phyloP scores from a whole-genome alignment of 768 basidiomycete genomes.

The Phylloporus scabripes region DNA sequence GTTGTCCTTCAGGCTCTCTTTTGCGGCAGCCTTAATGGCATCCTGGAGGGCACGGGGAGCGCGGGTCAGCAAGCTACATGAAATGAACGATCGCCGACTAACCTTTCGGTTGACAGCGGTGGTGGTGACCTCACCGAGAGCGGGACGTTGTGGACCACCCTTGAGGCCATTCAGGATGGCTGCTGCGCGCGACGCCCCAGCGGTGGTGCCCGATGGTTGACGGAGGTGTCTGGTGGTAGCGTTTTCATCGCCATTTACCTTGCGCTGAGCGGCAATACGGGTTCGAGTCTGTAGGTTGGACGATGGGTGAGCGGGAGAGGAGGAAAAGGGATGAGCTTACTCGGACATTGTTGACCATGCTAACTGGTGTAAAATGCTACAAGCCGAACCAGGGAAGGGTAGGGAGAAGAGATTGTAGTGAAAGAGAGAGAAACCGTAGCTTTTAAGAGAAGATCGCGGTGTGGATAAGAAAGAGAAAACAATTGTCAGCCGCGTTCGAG shows the following conservation, averaged over 20 bases:
- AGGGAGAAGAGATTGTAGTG: slow-evolving; percentile 27
- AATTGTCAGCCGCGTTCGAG: slow-evolving; percentile 34
- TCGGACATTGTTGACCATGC: slow-evolving; percentile 58
- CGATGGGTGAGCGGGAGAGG: slow-evolving; percentile 2
- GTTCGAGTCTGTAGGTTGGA: slow-evolving; percentile 61
- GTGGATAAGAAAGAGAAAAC: slow-evolving; percentile 21
- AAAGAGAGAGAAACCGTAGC: slow-evolving; percentile 29
- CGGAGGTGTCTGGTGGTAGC: slow-evolving; percentile 63
- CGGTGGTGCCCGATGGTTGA: slow-evolving; percentile 48
- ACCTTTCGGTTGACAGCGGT: slow-evolving; percentile 76
- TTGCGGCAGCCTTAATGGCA: slow-evolving; percentile 46
- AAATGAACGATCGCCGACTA: slow-evolving; percentile 19
- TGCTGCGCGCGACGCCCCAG: slow-evolving; percentile 47
- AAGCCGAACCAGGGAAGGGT: slow-evolving; percentile 1
- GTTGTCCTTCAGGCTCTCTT: slow-evolving; percentile 52
- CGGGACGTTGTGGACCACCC: slow-evolving; percentile 58
- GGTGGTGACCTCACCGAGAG: slow-evolving; percentile 76
- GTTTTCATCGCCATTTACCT: slow-evolving; percentile 72
- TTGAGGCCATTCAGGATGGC: slow-evolving; percentile 42
- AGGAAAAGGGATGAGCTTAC: slow-evolving; percentile 34
- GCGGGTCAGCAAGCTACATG: slow-evolving; percentile 1
- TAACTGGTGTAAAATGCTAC: slow-evolving; percentile 25
- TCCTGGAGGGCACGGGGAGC: slow-evolving; percentile 21
- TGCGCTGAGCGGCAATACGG: slow-evolving; percentile 60
- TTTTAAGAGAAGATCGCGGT: slow-evolving; percentile 23